Base-by-base conservation (phyloP, 768 basidiomycete species). In the Boletus rubroflammeus region DNA sequence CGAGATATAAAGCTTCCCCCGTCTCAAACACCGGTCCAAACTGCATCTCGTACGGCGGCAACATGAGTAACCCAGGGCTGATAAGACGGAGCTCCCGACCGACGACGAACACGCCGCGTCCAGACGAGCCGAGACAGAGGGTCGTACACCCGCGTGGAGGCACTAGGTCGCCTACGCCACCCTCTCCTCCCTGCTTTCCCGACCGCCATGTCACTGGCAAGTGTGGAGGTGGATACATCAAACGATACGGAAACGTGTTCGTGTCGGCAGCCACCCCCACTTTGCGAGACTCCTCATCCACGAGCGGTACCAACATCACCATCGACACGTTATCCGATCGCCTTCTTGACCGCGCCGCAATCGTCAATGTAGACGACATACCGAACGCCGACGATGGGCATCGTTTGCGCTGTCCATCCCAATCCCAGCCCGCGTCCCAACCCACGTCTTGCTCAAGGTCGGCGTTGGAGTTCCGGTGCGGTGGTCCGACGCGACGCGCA, bases 1-100 rank as follows among this genome's bases (percentile, higher is more conserved):
- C 10, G 15, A 38, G 28, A 40, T 63, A 66, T 39, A 66, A 29
- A 17, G 61, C 47, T 25, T 61, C 15, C 9, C 61, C 69, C 43
- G 38, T 56, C 45, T 68, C 67, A 29, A 71, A 67, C 6, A 55
- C 55, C 8, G 67, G 69, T 6, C 67, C 69, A 15, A 59, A 21
- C 42, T 71, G 57, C 67, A 68, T 70, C 31, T 68, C 67, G 47
- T 48, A 62, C 17, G 69, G 69, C n/a, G 60, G 58, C 6, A 69
- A 40, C n/a, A 71, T 47, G 11, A 57, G 36, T n/a, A 68, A 32
- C 1, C 54, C 64, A 1, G 64, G 67, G 38, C 61, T 56, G 41
- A 68, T 57, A 3, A 68, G 50, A 9, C 67, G 56, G 0, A 70
- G 39, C 28, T 58, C 69, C 50, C 49, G 38, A 14, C 67, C 67